These are phyloP conservation scores for Lichtheimia ramosa DNA, from an alignment of 371 early-diverging fungal genomes.

Conservation along the genomic window DNA sequence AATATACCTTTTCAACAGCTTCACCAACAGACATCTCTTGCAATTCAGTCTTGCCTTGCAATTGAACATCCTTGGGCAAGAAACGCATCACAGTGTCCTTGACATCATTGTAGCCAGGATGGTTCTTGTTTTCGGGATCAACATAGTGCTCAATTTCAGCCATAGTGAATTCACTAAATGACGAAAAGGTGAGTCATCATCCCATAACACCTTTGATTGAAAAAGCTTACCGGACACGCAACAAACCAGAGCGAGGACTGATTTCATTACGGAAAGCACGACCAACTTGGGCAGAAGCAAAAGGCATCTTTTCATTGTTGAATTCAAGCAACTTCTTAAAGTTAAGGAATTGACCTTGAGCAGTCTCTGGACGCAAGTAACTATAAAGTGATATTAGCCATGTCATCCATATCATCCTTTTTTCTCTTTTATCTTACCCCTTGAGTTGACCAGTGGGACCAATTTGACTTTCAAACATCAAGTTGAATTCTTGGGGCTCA, in stretches of 20 bases:
- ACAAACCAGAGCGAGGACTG: slow-evolving; percentile 95
- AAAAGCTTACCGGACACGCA: slow-evolving; percentile 86
- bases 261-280: slow-evolving; percentile 99
- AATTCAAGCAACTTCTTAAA: slow-evolving; percentile 97
- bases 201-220: background rate
- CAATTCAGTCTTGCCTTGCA: slow-evolving; percentile 73
- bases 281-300: slow-evolving; percentile 99
- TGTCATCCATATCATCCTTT: background rate
- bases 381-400: slow-evolving; percentile 24
- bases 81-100: slow-evolving; percentile 76
- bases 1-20: slow-evolving; percentile 77
- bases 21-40: slow-evolving; percentile 86
- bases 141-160: slow-evolving; percentile 99
- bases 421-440: slow-evolving; percentile 54
- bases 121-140: slow-evolving; percentile 93
- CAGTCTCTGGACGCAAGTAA: slow-evolving; percentile 99
- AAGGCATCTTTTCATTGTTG: slow-evolving; percentile 99
- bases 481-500: slow-evolving; percentile 94
- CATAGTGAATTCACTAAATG: slow-evolving; percentile 95
- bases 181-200: background rate
- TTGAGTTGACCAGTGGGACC: slow-evolving; percentile 97
- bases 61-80: slow-evolving; percentile 79
- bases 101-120: slow-evolving; percentile 89
- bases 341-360: slow-evolving; percentile 99
- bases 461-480: slow-evolving; percentile 99